phyloP scores from a whole-genome alignment of 441 rosid genomes.

The Capsella rubella region DNA sequence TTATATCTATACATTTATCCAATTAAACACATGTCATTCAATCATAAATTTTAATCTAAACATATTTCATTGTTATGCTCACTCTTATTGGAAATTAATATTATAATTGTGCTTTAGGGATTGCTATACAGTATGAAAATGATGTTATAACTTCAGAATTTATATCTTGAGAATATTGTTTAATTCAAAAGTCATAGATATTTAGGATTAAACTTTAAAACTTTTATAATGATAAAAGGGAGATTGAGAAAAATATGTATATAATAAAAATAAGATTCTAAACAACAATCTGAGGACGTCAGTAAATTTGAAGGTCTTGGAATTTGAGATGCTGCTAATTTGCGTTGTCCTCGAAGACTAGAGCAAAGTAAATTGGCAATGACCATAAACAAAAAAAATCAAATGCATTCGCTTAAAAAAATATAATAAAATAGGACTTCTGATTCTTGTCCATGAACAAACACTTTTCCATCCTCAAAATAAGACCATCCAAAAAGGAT shows the following conservation, averaged over 20 bases:
- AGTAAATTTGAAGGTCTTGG: not conserved
- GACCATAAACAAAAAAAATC: not conserved
- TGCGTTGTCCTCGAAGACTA: no score
- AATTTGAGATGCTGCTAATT: no score
- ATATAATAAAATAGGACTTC: slow-evolving; percentile 13
- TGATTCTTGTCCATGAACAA: slow-evolving; percentile 26
- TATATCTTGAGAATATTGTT: not conserved
- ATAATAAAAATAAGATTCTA: not conserved
- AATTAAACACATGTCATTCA: not conserved
- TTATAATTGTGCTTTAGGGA: not conserved
- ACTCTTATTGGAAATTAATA: not conserved
- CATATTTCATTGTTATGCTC: not conserved
- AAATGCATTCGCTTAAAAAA: slow-evolving; percentile 9
- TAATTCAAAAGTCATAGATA: not conserved
- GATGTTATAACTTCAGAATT: not conserved
- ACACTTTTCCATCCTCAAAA: slow-evolving; percentile 25
- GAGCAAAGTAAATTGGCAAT: not conserved
- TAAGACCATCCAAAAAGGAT: slow-evolving; percentile 32
- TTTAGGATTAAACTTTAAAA: not conserved
- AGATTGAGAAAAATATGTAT: not conserved
- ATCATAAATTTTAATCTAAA: not conserved
- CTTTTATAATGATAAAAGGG: not conserved
- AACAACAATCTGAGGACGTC: not conserved
- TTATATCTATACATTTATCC: not conserved
- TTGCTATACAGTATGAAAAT: not conserved